These are phyloP conservation scores for Chaetomiaceae sp. DNA, from an alignment of 2,329 filamentous ascomycete genomes.

Conservation along the genomic window DNA sequence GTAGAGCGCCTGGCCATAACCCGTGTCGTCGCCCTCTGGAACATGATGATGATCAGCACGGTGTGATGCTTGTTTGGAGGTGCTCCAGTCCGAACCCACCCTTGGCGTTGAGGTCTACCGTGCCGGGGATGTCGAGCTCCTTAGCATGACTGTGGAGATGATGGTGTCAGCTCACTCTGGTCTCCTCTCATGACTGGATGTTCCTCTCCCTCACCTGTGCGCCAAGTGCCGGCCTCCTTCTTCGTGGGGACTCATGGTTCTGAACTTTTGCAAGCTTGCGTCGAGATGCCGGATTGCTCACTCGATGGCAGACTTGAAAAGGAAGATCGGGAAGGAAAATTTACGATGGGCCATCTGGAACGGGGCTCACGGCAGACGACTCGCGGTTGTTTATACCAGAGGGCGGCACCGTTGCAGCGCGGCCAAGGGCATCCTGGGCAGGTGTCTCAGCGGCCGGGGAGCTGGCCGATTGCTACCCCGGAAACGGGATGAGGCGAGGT, in stretches of 20 bases:
- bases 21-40: conserved; percentile 55
- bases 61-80: too few species aligned
- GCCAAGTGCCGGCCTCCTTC: conserved; percentile 1
- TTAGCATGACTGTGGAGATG: conserved; percentile 18
- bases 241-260: conserved; percentile 1
- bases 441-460: background rate
- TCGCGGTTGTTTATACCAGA: background rate
- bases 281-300: background rate
- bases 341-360: background rate
- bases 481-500: background rate
- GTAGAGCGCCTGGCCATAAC: conserved; percentile 55
- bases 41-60: background rate
- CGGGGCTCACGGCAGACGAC: background rate
- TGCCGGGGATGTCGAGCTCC: conserved; percentile 21
- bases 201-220: conserved; percentile 1
- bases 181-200: too few species aligned
- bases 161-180: background rate
- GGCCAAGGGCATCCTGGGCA: too few species aligned
- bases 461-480: background rate
- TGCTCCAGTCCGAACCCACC: background rate
- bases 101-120: conserved; percentile 17
- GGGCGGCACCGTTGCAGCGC: too few species aligned
- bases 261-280: background rate
- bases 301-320: background rate
- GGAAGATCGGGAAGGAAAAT: background rate